These are phyloP conservation scores for Phytophthora idaei DNA, from an alignment of 352 stramenopile species.

Conservation along the genomic window DNA sequence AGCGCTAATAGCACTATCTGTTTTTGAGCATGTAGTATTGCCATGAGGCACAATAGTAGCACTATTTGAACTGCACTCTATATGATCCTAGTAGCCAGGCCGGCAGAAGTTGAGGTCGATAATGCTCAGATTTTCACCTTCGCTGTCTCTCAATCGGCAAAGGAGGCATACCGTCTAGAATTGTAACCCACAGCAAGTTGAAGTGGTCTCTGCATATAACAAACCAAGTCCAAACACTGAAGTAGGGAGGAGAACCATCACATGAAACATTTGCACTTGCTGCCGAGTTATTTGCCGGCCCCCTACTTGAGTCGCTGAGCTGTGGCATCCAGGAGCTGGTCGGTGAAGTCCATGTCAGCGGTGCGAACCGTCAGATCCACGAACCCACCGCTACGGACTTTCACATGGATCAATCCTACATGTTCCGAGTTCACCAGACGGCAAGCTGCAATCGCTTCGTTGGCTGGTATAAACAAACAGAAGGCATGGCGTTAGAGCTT, in stretches of 20 bases:
- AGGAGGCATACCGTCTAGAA: too few relatives aligned
- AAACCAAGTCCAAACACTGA: too few relatives aligned
- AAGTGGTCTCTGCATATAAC: too few relatives aligned
- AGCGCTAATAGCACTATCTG: too few relatives aligned
- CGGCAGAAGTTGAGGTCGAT: too few relatives aligned
- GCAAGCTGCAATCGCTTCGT: slow-evolving; percentile 86
- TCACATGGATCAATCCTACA: slow-evolving; percentile 86
- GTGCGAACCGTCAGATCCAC: slow-evolving; percentile 87
- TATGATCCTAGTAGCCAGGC: too few relatives aligned
- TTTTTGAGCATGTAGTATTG: too few relatives aligned
- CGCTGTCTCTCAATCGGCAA: too few relatives aligned
- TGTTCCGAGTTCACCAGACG: slow-evolving; percentile 83
- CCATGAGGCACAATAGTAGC: too few relatives aligned
- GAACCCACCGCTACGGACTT: slow-evolving; percentile 84
- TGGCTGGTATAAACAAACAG: slow-evolving; percentile 47
- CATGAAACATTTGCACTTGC: slow-evolving; percentile 32
- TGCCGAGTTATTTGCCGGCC: slow-evolving; percentile 4
- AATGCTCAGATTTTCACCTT: too few relatives aligned
- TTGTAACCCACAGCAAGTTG: too few relatives aligned
- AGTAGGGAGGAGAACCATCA: slow-evolving; percentile 8
- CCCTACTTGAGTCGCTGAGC: slow-evolving; percentile 72
- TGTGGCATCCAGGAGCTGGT: slow-evolving; percentile 71
- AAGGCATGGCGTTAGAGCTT: slow-evolving; percentile 17
- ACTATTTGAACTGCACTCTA: too few relatives aligned
- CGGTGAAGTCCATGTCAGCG: slow-evolving; percentile 83